These are phyloP conservation scores for Lactifluus piperatus DNA, from an alignment of 768 basidiomycete species.

Conservation along the genomic window DNA sequence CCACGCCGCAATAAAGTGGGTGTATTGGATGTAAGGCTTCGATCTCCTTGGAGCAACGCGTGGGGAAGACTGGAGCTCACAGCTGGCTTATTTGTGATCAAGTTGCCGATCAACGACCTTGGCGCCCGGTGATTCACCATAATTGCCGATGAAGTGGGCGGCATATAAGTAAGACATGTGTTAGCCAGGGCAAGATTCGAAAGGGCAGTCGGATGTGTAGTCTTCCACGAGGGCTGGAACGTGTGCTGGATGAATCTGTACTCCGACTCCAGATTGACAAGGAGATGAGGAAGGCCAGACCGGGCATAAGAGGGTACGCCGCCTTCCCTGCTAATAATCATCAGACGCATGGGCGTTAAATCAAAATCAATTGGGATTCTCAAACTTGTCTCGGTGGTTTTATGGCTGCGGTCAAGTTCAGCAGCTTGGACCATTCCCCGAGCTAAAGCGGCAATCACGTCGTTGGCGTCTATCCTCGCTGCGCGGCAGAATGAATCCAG, in stretches of 20 bases:
- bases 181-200: constrained; percentile 79
- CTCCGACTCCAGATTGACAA: constrained; percentile 90
- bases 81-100: constrained; percentile 97
- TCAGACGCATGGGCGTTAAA: constrained; percentile 88
- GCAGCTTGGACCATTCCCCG: constrained; percentile 67
- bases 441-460: constrained; percentile 80
- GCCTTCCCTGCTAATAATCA: constrained; percentile 96
- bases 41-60: constrained; percentile 79
- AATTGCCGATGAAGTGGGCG: constrained; percentile 84
- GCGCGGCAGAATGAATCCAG: constrained; percentile 86
- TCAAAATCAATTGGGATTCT: constrained; percentile 51
- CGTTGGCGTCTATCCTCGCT: constrained; percentile 77
- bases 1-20: constrained; percentile 91
- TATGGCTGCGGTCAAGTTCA: constrained; percentile 36
- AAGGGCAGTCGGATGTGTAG: constrained; percentile 76
- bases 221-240: constrained; percentile 68
- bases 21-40: constrained; percentile 80
- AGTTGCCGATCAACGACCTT: constrained; percentile 89
- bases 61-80: constrained; percentile 93
- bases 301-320: constrained; percentile 98
- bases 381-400: constrained; percentile 27
- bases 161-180: constrained; percentile 87
- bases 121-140: constrained; percentile 98
- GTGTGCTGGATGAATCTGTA: constrained; percentile 77
- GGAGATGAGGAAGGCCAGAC: constrained; percentile 86